phyloP scores from a whole-genome alignment of 176 grass and related monocot species.

The Cenchrus fungigraminus region DNA sequence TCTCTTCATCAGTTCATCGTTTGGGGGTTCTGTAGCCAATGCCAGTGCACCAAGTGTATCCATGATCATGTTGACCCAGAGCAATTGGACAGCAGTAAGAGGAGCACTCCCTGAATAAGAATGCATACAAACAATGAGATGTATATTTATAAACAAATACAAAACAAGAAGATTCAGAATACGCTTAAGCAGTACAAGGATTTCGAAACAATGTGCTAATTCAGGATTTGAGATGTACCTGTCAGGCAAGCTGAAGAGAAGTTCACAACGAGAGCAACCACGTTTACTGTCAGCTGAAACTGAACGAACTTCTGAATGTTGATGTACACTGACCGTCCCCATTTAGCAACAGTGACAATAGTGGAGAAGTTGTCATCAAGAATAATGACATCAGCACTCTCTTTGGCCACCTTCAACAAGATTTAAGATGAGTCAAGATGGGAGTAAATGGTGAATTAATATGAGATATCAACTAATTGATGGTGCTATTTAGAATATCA shows the following conservation, averaged over 20 bases:
- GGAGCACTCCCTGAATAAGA: slow-evolving; percentile 72
- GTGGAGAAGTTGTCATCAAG: slow-evolving; percentile 99
- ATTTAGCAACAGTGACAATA: slow-evolving; percentile 95
- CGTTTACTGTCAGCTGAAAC: slow-evolving; percentile 97
- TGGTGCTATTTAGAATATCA: slow-evolving; percentile 8
- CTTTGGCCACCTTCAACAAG: slow-evolving; percentile 82
- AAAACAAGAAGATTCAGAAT: slow-evolving; percentile 11
- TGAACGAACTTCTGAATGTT: slow-evolving; percentile 99
- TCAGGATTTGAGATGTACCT: slow-evolving; percentile 51
- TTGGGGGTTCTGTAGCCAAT: slow-evolving; percentile 94
- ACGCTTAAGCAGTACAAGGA: neutral
- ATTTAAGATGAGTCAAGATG: slow-evolving; percentile 29
- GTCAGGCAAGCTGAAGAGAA: slow-evolving; percentile 94
- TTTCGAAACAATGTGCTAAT: neutral
- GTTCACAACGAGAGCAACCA: slow-evolving; percentile 93
- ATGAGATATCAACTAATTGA: slow-evolving; percentile 15
- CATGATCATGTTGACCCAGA: slow-evolving; percentile 99
- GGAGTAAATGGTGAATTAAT: slow-evolving; percentile 18
- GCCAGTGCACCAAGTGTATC: slow-evolving; percentile 96
- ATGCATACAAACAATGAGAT: slow-evolving; percentile 22
- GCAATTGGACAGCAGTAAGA: slow-evolving; percentile 95
- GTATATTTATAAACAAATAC: neutral
- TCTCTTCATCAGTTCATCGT: slow-evolving; percentile 86
- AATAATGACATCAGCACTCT: slow-evolving; percentile 97
- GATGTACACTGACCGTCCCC: slow-evolving; percentile 97